These are phyloP conservation scores for Penicillium hordei DNA, from an alignment of 2,329 filamentous ascomycete genomes.

Conservation along the genomic window DNA sequence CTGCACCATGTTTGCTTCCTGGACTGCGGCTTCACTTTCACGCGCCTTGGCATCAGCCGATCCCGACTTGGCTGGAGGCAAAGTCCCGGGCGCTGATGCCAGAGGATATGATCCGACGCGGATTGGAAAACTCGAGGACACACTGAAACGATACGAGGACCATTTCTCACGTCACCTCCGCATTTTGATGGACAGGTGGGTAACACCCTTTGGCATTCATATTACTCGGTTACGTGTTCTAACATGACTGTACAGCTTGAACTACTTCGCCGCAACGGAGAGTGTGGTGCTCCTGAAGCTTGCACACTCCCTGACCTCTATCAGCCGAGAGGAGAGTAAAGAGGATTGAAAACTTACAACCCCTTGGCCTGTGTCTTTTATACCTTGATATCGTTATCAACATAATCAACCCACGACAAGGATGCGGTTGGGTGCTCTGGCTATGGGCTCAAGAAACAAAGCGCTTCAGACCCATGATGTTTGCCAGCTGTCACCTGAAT, in stretches of 20 bases:
- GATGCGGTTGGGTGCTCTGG: not conserved
- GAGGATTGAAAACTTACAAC: constrained; percentile 1
- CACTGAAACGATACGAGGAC: constrained; percentile 85
- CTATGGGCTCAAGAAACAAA: not conserved
- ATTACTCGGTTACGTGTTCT: not conserved
- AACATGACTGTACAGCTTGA: constrained; percentile 52
- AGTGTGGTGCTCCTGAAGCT: constrained; percentile 90
- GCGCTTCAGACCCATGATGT: not conserved
- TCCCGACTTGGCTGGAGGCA: constrained; percentile 61
- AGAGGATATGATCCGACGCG: constrained; percentile 58
- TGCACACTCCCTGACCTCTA: constrained; percentile 44
- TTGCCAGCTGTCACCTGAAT: not conserved
- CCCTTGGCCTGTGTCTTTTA: not conserved
- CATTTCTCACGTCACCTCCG: constrained; percentile 91
- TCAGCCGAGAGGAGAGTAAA: constrained; percentile 42
- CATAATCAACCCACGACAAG: not conserved
- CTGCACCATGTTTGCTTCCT: constrained; percentile 89
- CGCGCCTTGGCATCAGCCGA: constrained; percentile 82
- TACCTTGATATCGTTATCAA: constrained; percentile 1
- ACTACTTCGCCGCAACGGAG: constrained; percentile 96
- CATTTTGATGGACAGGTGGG: constrained; percentile 79
- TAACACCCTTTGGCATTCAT: not conserved
- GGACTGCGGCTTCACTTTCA: constrained; percentile 76
- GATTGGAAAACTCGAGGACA: constrained; percentile 78
- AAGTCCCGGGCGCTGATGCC: constrained; percentile 31